Evolutionary conservation across 2,329 filamentous ascomycete species (phyloP).

Genomic region (Emericellopsis atlantica): DNA sequence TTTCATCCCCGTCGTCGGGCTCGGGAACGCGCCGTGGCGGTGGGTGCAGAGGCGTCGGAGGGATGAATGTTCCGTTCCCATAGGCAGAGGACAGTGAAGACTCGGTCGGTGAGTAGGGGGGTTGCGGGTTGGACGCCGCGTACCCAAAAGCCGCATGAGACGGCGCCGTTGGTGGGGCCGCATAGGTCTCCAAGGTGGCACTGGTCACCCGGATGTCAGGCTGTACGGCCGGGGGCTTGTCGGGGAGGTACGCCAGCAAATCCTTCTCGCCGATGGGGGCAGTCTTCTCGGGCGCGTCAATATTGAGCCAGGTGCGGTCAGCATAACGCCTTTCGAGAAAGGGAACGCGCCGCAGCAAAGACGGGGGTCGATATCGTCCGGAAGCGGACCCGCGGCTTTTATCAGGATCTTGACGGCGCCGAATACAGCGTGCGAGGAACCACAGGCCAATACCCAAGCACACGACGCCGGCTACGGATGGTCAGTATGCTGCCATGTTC

Average conservation of each 20-base stretch:
- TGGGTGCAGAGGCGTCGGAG: constrained; percentile 17
- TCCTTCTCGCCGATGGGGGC: not conserved
- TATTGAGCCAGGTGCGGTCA: constrained; percentile 18
- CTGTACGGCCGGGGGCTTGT: not conserved
- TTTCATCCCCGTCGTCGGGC: constrained; percentile 7
- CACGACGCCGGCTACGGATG: not conserved
- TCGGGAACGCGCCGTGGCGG: constrained; percentile 12
- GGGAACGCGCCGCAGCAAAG: constrained; percentile 18
- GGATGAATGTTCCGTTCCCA: constrained; percentile 42
- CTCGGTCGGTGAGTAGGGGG: constrained; percentile 2
- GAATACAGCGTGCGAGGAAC: constrained; percentile 25
- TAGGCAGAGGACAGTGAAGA: constrained; percentile 50
- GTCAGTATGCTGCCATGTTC: not conserved
- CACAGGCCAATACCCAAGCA: constrained; percentile 6
- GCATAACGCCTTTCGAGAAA: constrained; percentile 20
- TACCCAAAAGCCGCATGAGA: constrained; percentile 1
- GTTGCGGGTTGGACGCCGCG: not conserved
- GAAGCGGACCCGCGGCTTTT: too few species aligned
- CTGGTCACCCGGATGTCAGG: not conserved
- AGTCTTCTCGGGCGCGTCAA: constrained; percentile 10
- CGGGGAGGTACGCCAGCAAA: not conserved
- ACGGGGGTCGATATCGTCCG: too few species aligned
- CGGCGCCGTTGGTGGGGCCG: not conserved
- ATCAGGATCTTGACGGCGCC: constrained; percentile 2
- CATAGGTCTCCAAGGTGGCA: not conserved